Percentiles rank a stretch among this genome's conserved stretches.
phyloP scores from a whole-genome alignment of 768 basidiomycete species.

The Suillus spraguei region DNA sequence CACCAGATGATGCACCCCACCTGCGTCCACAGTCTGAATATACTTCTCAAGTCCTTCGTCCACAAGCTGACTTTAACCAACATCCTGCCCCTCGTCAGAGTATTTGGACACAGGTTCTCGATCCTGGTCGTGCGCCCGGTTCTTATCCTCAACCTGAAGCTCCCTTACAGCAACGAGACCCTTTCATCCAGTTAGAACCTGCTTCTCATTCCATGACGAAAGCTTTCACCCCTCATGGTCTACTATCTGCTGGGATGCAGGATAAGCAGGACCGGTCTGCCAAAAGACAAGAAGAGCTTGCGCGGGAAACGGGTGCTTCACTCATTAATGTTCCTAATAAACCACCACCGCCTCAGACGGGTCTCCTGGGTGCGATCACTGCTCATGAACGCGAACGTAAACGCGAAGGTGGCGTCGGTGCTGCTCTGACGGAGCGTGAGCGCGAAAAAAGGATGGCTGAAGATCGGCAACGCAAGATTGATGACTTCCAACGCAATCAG shows the following conservation, averaged over 20 bases:
- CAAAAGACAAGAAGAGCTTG: constrained; percentile 91
- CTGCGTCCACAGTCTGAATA: constrained; percentile 55
- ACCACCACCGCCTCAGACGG: constrained; percentile 93
- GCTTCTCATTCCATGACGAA: constrained; percentile 80
- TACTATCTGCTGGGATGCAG: constrained; percentile 93
- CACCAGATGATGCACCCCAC: constrained; percentile 58
- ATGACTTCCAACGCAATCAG: constrained; percentile 88
- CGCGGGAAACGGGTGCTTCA: constrained; percentile 88
- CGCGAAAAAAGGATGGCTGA: constrained; percentile 91
- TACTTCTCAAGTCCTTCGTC: constrained; percentile 55
- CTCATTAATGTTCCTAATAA: constrained; percentile 96
- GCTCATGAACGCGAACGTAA: constrained; percentile 94
- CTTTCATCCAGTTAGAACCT: constrained; percentile 77
- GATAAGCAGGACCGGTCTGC: constrained; percentile 97
- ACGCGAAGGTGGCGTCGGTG: constrained; percentile 93
- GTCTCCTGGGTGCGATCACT: constrained; percentile 93
- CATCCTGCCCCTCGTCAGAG: constrained; percentile 62
- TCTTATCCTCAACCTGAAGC: constrained; percentile 39
- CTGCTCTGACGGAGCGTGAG: constrained; percentile 92
- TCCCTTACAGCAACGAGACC: constrained; percentile 42
- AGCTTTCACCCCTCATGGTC: constrained; percentile 92
- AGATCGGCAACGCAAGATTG: constrained; percentile 89
- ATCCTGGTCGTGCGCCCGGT: constrained; percentile 58
- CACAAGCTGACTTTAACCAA: constrained; percentile 56
- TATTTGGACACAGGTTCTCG: constrained; percentile 90